Base-by-base conservation (phyloP, 805 yeast species). In the Millerozyma acaciae region DNA sequence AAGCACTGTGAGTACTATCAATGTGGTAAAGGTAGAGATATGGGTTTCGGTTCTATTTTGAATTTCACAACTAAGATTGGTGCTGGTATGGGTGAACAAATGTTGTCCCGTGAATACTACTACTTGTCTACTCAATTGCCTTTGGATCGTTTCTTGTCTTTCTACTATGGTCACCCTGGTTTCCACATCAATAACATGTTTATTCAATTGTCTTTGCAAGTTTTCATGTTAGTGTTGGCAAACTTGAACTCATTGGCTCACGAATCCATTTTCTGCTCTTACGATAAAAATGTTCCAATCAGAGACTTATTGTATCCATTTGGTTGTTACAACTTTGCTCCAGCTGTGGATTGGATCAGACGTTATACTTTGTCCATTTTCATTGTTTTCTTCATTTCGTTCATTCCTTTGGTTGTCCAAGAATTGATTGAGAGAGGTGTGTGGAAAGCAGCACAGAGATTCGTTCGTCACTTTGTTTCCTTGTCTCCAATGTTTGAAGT, bases 41-140 rank as follows among this genome's bases (percentile, higher is more conserved):
- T 84, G 50, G 93, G 94, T 4, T 84, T 84, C 57, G 84, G 86
- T 3, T 83, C 93, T 2, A 84, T 84, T 50, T 70, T 82, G 57
- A 84, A 82, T 55, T 84, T 84, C 60, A 82, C 85, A 5, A 80
- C 90, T 15, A 84, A 84, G 51, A 84, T 84, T 56, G 94, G 94
- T 29, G 86, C 93, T 34, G 94, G 93, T 38, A 84, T 84, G 94
- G 90, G 93, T 30, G 94, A 84, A 50, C 94, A 84, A 52, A 78
- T 83, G 76, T 67, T 84, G 36, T 83, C 90, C 4, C 69, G 94
- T 47, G 94, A 84, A 53, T 84, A 84, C 57, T 84, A 76, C 55
- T 83, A 84, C 51, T 65, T 84, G 41, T 84, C 89, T 1, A 78
- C 88, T 2, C 86, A 81, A 42, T 62, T 84, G 22, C 87, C 90